phyloP scores from a whole-genome alignment of 2,329 filamentous ascomycete genomes.

The Penicillium brasilianum region DNA sequence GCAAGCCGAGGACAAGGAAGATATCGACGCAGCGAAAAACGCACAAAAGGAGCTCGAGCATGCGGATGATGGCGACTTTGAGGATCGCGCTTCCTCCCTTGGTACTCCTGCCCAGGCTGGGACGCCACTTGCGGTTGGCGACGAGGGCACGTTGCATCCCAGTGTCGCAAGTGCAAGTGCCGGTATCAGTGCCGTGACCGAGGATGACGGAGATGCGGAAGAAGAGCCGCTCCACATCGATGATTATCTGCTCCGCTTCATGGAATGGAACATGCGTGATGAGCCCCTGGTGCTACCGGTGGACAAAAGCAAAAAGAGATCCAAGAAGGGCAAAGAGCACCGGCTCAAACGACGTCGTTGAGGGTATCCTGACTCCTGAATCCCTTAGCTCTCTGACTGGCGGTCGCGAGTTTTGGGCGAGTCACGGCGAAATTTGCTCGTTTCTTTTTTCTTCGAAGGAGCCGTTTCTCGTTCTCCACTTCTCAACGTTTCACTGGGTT shows the following conservation, averaged over 20 bases:
- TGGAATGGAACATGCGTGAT: conserved; percentile 63
- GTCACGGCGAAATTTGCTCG: background rate
- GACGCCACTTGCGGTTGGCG: conserved; percentile 46
- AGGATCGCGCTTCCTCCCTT: conserved; percentile 60
- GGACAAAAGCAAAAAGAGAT: conserved; percentile 56
- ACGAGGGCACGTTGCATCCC: conserved; percentile 29
- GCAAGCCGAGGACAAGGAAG: conserved; percentile 89
- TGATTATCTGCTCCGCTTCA: conserved; percentile 74
- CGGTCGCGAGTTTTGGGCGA: background rate
- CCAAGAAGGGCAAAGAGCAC: conserved; percentile 55
- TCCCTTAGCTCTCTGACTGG: background rate
- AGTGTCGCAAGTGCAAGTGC: too few relatives aligned
- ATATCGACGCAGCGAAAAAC: conserved; percentile 82
- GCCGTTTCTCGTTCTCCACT: background rate
- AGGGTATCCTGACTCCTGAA: conserved; percentile 3
- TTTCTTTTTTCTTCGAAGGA: background rate
- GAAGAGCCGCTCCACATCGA: conserved; percentile 67
- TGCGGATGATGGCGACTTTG: conserved; percentile 84
- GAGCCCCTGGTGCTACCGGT: conserved; percentile 54
- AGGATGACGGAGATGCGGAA: conserved; percentile 43
- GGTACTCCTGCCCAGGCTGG: conserved; percentile 42
- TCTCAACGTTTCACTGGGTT: conserved; percentile 18
- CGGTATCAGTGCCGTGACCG: conserved; percentile 17
- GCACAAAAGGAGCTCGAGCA: conserved; percentile 87
- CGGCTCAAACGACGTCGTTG: conserved; percentile 46